Base-by-base conservation (phyloP, 176 grass and related monocot species). In the Leersia perrieri region DNA sequence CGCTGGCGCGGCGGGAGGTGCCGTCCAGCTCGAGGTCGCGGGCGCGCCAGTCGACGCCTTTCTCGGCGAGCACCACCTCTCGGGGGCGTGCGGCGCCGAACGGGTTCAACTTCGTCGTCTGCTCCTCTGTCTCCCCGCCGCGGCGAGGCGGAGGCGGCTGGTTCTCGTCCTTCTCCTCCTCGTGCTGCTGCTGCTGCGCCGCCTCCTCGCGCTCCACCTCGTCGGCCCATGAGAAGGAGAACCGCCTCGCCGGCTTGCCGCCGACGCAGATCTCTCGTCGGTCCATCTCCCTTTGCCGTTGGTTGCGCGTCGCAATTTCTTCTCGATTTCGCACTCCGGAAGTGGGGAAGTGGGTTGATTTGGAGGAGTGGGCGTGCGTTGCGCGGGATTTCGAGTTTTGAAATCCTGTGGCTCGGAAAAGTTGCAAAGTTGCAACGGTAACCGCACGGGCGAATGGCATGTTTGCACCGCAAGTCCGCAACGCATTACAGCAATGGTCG, bases 161-260 rank as follows among this genome's bases (percentile, higher is more conserved):
- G 27, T 45, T 47, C 76, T 66, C 39, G 18, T 49, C 27, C 28
- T 30, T 13, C 33, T 75, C 11, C 32, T 75, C 16, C 20, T 23
- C 11, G 16, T 3, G 10, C 68, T 87, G 33, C 49, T 75, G 9
- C 36, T 39, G 20, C 51, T 72, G 67, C 55, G 71, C 60, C 64
- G 18, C 28, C 57, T 94, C 88, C 76, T 94, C 88, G 41, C 82
- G 86, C 79, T 94, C 92, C 22, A 94, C 88, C 68, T 94, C 92
- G 60, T 94, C 92, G 3, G 92, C 92, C 92, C 92, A 94, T 15
- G 92, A 94, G 88, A 91, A 91, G 33, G 74, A 44, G 60, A 94
- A 88, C 20, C 82, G 63, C 44, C 60, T 90, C 49, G 23, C 45
- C 10, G 22, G 30, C 60, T 55, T 85, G 13, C 16, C 26, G 14